Evolutionary conservation across 768 basidiomycete species (phyloP).

Genomic region (Phylloporus rhodoxanthus): DNA sequence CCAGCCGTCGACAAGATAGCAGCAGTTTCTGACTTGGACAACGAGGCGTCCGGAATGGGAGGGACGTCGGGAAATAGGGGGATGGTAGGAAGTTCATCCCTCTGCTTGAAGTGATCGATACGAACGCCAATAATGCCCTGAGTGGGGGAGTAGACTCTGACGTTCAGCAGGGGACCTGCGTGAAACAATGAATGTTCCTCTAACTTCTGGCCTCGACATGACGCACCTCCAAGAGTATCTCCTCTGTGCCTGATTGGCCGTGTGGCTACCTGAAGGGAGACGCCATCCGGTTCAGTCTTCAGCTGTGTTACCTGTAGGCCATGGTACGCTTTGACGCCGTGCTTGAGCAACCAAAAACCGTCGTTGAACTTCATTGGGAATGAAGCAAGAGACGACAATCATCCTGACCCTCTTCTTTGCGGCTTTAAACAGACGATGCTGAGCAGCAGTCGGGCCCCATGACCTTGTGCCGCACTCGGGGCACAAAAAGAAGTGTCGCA

Average conservation of each 20-base stretch:
- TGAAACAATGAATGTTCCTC: neutral
- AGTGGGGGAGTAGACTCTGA: slow-evolving; percentile 50
- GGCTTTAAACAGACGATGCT: neutral
- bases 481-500: neutral
- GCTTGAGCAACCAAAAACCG: slow-evolving; percentile 64
- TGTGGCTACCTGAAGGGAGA: slow-evolving; percentile 57
- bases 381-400: neutral
- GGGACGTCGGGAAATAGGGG: slow-evolving; percentile 58
- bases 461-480: neutral
- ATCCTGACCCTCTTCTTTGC: neutral
- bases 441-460: neutral
- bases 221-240: slow-evolving; percentile 53
- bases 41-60: slow-evolving; percentile 38
- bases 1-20: slow-evolving; percentile 41
- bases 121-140: slow-evolving; percentile 52
- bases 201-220: neutral
- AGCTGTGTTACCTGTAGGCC: slow-evolving; percentile 57
- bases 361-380: slow-evolving; percentile 63
- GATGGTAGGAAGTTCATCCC: slow-evolving; percentile 42
- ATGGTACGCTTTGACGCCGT: slow-evolving; percentile 55
- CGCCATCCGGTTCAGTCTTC: slow-evolving; percentile 38
- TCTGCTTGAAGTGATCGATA: slow-evolving; percentile 48
- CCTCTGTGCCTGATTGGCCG: slow-evolving; percentile 57
- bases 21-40: slow-evolving; percentile 24
- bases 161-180: slow-evolving; percentile 17